Percentiles rank a stretch among this genome's conserved stretches.
phyloP scores from a whole-genome alignment of 768 basidiomycete genomes.

The Gloeophyllum trabeum region DNA sequence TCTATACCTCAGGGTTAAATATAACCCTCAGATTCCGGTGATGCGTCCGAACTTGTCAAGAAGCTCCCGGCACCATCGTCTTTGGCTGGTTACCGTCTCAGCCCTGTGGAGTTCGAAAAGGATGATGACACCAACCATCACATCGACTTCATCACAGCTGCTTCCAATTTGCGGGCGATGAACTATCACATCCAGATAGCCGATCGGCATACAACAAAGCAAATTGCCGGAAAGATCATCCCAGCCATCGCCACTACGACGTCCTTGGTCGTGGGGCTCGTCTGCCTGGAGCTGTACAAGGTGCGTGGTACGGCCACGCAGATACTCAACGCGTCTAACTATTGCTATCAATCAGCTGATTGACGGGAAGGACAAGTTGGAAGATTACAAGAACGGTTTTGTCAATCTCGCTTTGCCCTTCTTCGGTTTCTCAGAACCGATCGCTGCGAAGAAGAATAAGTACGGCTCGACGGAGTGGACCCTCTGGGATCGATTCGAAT shows the following conservation, averaged over 20 bases:
- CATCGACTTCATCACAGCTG: slow-evolving; percentile 97
- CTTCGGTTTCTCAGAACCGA: slow-evolving; percentile 98
- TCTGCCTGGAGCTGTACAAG: slow-evolving; percentile 97
- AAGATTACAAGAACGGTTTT: slow-evolving; percentile 97
- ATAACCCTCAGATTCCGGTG: slow-evolving; percentile 30
- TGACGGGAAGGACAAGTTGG: slow-evolving; percentile 87
- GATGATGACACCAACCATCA: slow-evolving; percentile 97
- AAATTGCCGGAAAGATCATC: slow-evolving; percentile 98
- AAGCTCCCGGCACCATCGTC: slow-evolving; percentile 84
- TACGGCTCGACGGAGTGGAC: slow-evolving; percentile 90
- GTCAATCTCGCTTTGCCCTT: slow-evolving; percentile 96
- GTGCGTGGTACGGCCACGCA: too few relatives aligned
- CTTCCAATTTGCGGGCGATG: slow-evolving; percentile 90
- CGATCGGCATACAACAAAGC: slow-evolving; percentile 89
- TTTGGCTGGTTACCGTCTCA: slow-evolving; percentile 91
- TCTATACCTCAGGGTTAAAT: slow-evolving; percentile 3
- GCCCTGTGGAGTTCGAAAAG: slow-evolving; percentile 96
- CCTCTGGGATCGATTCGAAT: slow-evolving; percentile 95
- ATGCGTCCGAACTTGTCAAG: slow-evolving; percentile 43
- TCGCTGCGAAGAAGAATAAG: slow-evolving; percentile 81
- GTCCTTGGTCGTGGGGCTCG: slow-evolving; percentile 87
- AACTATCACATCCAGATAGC: slow-evolving; percentile 88
- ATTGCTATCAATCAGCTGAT: too few relatives aligned
- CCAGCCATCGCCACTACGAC: slow-evolving; percentile 99
- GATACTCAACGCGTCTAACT: too few relatives aligned